Percentiles rank a stretch among this genome's conserved stretches.
Evolutionary conservation across 805 yeast species (phyloP).

Genomic region (Wickerhamomyces queroliae): DNA sequence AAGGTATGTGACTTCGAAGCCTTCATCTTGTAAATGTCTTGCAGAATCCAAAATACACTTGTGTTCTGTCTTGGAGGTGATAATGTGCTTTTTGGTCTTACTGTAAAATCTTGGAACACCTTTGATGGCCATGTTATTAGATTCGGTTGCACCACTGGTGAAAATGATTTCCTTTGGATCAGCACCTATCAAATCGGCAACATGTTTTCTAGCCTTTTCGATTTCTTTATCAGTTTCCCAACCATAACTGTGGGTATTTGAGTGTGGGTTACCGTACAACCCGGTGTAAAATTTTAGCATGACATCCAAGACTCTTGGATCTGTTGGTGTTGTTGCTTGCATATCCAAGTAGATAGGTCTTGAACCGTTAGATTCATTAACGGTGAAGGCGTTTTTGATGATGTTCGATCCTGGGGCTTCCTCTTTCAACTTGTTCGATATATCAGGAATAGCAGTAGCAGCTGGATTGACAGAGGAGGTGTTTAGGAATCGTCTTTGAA

Average conservation of each 20-base stretch:
- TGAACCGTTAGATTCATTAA: constrained; percentile 46
- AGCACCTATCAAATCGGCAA: constrained; percentile 83
- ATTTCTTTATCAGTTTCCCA: constrained; percentile 97
- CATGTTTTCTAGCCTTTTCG: constrained; percentile 75
- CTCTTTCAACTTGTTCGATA: constrained; percentile 11
- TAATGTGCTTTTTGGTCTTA: constrained; percentile 86
- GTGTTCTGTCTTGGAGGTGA: constrained; percentile 96
- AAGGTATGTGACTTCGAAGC: constrained; percentile 90
- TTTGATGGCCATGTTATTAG: constrained; percentile 90
- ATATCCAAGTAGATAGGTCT: constrained; percentile 95
- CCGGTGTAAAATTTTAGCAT: constrained; percentile 88
- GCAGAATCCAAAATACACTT: constrained; percentile 98
- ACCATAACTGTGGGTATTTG: constrained; percentile 94
- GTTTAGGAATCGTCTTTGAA: background rate
- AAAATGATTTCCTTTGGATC: constrained; percentile 96
- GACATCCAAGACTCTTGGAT: constrained; percentile 89
- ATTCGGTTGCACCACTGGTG: constrained; percentile 97
- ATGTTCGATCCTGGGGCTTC: constrained; percentile 24
- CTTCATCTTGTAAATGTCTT: constrained; percentile 92
- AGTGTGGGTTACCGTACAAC: constrained; percentile 95
- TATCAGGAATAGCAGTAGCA: constrained; percentile 11
- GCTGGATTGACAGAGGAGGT: constrained; percentile 1
- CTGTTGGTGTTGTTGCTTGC: constrained; percentile 98
- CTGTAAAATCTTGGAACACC: constrained; percentile 94
- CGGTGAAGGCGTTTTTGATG: constrained; percentile 32